phyloP scores from a whole-genome alignment of 805 yeast species.

The Metschnikowia proteae region DNA sequence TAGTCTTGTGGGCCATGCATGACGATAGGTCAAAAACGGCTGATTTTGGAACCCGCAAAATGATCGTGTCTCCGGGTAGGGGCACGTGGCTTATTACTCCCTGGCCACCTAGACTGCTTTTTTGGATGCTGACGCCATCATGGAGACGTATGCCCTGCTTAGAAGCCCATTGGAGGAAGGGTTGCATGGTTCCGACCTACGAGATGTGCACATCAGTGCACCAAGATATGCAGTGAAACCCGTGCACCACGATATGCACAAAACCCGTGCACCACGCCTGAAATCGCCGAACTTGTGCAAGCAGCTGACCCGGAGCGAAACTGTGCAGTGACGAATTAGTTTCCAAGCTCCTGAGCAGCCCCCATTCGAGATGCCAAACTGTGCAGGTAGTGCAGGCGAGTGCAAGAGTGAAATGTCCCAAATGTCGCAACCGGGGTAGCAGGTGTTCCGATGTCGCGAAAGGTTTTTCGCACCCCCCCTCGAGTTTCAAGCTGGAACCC shows the following conservation, averaged over 20 bases:
- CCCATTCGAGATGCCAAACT: no score
- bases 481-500: neutral
- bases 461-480: neutral
- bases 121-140: conserved; percentile 3
- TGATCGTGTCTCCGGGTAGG: conserved; percentile 6
- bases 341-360: no score
- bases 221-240: no score
- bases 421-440: neutral
- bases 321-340: no score
- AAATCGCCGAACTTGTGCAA: no score
- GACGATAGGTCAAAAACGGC: conserved; percentile 9
- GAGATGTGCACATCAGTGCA: neutral
- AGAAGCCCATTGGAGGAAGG: conserved; percentile 6
- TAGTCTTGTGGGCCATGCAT: conserved; percentile 1
- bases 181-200: neutral
- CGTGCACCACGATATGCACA: no score
- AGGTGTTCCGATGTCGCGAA: neutral
- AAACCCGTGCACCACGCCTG: no score
- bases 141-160: conserved; percentile 6
- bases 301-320: no score
- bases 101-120: conserved; percentile 14
- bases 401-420: neutral
- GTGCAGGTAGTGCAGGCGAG: no score
- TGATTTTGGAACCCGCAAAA: conserved; percentile 13
- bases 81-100: conserved; percentile 10